Percentiles rank a stretch among this genome's conserved stretches.
These are phyloP conservation scores for Bruguiera gymnorhiza DNA, from an alignment of 345 rosid species.

Conservation along the genomic window DNA sequence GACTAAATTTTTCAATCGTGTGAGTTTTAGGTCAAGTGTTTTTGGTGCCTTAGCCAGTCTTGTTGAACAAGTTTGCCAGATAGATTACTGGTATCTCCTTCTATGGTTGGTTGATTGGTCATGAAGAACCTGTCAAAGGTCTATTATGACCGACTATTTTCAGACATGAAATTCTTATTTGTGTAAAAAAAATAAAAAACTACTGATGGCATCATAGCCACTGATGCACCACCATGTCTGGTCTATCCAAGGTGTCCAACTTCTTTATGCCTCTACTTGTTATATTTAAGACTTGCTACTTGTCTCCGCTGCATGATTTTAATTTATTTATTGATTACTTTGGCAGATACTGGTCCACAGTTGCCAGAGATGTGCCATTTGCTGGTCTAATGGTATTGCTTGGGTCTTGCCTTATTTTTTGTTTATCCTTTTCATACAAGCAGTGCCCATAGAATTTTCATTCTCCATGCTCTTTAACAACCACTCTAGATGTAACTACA, in stretches of 20 bases:
- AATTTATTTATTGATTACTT: slow-evolving; percentile 14
- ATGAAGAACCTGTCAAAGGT: neutral
- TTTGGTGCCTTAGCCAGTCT: no score
- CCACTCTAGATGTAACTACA: neutral
- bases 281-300: no score
- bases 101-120: neutral
- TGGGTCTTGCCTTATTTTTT: no score
- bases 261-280: neutral
- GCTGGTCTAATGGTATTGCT: slow-evolving; percentile 83
- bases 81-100: no score
- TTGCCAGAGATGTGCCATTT: slow-evolving; percentile 94
- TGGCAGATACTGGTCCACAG: slow-evolving; percentile 81
- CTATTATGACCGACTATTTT: neutral
- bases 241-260: neutral
- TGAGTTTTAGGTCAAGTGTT: no score
- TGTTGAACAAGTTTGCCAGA: no score
- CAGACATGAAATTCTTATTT: neutral
- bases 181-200: neutral
- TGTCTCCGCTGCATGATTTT: neutral
- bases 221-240: neutral
- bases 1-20: no score
- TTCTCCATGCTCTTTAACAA: neutral
- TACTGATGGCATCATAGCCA: neutral
- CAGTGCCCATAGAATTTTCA: neutral
- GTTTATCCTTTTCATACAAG: neutral